Conservation (phyloP, 768 basidiomycete species). For the Suillus subaureus region DNA sequence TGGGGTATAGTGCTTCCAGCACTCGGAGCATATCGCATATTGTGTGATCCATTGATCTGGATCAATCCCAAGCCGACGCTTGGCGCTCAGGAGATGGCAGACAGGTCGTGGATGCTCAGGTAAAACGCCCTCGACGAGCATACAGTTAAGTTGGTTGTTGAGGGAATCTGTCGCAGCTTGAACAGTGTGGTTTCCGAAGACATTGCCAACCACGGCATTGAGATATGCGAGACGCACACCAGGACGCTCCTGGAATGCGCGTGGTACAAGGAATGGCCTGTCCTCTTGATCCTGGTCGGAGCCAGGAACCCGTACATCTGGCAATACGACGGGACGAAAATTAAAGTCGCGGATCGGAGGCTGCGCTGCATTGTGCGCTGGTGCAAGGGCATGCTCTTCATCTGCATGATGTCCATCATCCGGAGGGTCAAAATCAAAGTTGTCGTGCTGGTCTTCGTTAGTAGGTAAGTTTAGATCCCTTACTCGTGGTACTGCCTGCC, state of each 20-base stretch:
- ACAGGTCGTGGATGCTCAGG: slow-evolving; percentile 14
- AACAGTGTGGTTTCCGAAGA: background rate
- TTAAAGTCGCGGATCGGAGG: background rate
- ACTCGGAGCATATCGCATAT: slow-evolving; percentile 9
- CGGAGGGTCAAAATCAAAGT: too few relatives aligned
- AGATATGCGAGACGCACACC: background rate
- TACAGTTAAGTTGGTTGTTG: slow-evolving; percentile 8
- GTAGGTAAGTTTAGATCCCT: too few relatives aligned
- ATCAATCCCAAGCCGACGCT: slow-evolving; percentile 28
- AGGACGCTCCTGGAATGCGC: background rate
- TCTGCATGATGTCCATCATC: too few relatives aligned
- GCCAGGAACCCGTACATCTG: background rate
- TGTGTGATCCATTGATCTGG: slow-evolving; percentile 26
- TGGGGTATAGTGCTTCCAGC: background rate
- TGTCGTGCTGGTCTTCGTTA: too few relatives aligned
- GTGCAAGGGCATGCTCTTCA: too few relatives aligned
- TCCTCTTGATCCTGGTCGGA: background rate
- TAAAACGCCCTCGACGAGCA: slow-evolving; percentile 4
- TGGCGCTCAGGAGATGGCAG: slow-evolving; percentile 12
- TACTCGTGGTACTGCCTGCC: background rate
- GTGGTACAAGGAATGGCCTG: background rate
- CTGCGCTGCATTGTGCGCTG: too few relatives aligned
- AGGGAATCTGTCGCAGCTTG: background rate
- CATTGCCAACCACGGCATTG: background rate
- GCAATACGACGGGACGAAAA: background rate